Evolutionary conservation across 2,329 filamentous ascomycete genomes (phyloP), one percentile per base, ranked within the genome.

Genomic region (Pseudogymnoascus sp.): DNA sequence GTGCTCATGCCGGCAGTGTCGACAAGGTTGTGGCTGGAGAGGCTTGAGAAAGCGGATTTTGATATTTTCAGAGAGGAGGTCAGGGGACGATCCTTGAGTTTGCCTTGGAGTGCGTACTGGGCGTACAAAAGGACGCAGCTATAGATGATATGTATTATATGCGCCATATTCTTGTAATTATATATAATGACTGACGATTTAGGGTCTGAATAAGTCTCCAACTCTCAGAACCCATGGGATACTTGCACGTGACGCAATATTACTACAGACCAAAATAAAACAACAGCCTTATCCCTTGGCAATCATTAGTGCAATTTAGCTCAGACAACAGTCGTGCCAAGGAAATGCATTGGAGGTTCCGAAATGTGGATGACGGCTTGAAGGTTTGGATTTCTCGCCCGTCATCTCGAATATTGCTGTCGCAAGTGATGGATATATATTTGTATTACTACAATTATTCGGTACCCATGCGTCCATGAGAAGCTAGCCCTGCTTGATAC

Each of bases 1-100:
- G 86, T 95, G 0, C 81, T 96, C 59, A 82, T 97, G 76, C 91
- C 93, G 59, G 89, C 89, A 0, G 77, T 97, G 0, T 84, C 90
- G 1, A 90, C 91, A 0, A 82, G 85, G 19, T 79, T 93, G 65
- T 99, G 93, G 82, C 76, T 99, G 14, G 81, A 90, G 63, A 84
- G 84, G 59, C 75, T 99, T 38, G 87, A 99, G 75, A 85, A 85
- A 68, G 82, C 84, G 4, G 88, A 98, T 73, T 99, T 99, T 73
- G 89, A 99, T 74, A 69, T 98, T 77, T 86, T 89, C 76, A 70
- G 87, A 79, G 73, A 85, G 65, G 80, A 84, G 63, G 71, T 90
- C 56, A 78, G 87, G 74, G 75, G 84, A 73, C 81, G 82, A 46
- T 86, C 89, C 67, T 98, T 95, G 95, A 93, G 85, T 72, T 75